Conservation (phyloP, 2,329 filamentous ascomycete species). For the Microsporum canis region DNA sequence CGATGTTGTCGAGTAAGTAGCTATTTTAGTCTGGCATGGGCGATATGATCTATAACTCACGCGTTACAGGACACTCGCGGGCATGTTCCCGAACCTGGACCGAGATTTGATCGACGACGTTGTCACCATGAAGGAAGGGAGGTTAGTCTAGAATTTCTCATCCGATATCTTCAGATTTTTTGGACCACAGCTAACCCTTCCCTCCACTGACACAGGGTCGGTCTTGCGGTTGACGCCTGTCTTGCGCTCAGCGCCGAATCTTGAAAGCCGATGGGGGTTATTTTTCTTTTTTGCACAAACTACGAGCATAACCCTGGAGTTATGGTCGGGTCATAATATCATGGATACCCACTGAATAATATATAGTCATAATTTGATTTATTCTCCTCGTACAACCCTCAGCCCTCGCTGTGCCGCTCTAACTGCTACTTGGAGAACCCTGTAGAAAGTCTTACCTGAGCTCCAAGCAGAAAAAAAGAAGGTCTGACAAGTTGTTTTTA, state of each 20-base stretch:
- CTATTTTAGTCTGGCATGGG: not conserved
- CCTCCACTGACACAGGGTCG: slow-evolving; percentile 46
- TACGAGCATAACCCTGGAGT: slow-evolving; percentile 1
- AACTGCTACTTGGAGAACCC: not conserved
- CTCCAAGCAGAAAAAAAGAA: not conserved
- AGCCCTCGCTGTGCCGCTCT: not conserved
- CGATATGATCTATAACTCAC: not conserved
- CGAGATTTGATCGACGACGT: slow-evolving; percentile 93
- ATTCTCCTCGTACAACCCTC: not conserved
- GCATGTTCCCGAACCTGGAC: slow-evolving; percentile 96
- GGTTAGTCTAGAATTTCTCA: slow-evolving; percentile 45
- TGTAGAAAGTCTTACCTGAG: not conserved
- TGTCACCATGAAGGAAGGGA: slow-evolving; percentile 86
- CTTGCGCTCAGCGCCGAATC: slow-evolving; percentile 51
- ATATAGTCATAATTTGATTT: slow-evolving; percentile 1
- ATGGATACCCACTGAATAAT: slow-evolving; percentile 3
- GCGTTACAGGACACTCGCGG: slow-evolving; percentile 55
- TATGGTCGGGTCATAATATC: slow-evolving; percentile 3
- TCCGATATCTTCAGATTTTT: not conserved
- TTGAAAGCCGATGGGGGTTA: not conserved
- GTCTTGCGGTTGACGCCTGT: slow-evolving; percentile 75
- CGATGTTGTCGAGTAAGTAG: slow-evolving; percentile 65
- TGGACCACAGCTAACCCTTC: not conserved
- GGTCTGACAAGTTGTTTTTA: not conserved
- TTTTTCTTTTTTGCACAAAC: not conserved